Conservation (phyloP, 108 stramenopile genomes). For the Fistulifera pelliculosa region DNA sequence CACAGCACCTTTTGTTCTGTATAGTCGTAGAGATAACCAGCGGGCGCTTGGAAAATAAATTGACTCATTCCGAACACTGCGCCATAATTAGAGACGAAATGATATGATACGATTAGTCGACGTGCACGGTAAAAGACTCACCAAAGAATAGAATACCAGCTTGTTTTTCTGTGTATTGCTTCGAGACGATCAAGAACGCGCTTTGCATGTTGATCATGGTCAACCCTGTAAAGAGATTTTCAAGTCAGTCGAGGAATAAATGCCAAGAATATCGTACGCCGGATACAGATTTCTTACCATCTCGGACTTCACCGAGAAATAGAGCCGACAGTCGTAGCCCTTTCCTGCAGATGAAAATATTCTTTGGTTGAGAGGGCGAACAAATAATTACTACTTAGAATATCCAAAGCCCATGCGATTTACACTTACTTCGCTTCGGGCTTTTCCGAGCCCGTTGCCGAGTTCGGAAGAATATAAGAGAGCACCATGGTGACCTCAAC, state of each 20-base stretch:
- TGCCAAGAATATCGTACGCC: no score
- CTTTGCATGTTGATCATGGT: slow-evolving; percentile 93
- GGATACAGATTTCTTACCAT: slow-evolving; percentile 20
- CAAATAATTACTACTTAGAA: no score
- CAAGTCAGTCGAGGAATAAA: no score
- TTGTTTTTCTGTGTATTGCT: slow-evolving; percentile 75
- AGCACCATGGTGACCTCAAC: no score
- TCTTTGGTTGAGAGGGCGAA: no score
- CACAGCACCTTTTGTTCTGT: slow-evolving; percentile 62
- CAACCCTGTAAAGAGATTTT: slow-evolving; percentile 17
- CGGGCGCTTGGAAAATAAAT: slow-evolving; percentile 82
- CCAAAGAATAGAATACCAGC: slow-evolving; percentile 79
- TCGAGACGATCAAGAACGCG: slow-evolving; percentile 74
- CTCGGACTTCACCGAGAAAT: slow-evolving; percentile 83
- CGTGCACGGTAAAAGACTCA: background rate
- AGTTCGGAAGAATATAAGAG: background rate
- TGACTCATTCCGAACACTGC: slow-evolving; percentile 80
- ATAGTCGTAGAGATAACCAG: slow-evolving; percentile 82
- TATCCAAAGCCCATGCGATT: no score
- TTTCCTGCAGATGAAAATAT: background rate
- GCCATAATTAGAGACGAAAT: background rate
- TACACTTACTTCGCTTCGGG: background rate
- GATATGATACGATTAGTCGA: background rate
- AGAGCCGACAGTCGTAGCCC: slow-evolving; percentile 58
- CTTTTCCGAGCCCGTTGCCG: background rate